These are phyloP conservation scores for Coemansia erecta DNA, from an alignment of 192 early-diverging fungal species.

Conservation along the genomic window DNA sequence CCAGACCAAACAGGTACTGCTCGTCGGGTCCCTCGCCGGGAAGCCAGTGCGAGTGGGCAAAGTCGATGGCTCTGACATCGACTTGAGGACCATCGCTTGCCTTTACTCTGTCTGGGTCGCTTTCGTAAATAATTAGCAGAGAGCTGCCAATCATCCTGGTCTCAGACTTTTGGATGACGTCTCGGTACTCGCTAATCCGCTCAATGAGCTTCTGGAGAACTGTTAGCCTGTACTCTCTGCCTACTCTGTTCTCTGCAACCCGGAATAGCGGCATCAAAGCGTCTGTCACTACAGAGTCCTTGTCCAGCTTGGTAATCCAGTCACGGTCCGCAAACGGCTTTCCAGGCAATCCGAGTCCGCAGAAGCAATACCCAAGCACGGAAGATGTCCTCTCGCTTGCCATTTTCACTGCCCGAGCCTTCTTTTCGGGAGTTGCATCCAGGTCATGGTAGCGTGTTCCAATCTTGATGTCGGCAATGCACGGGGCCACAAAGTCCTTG, in stretches of 20 bases:
- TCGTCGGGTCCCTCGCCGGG: slow-evolving; percentile 65
- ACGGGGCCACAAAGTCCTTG: slow-evolving; percentile 59
- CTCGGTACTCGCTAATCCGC: slow-evolving; percentile 57
- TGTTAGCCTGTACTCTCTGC: too few relatives aligned
- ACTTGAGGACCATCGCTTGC: slow-evolving; percentile 42
- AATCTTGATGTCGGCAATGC: slow-evolving; percentile 77
- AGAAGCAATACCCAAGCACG: slow-evolving; percentile 1
- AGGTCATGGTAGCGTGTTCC: slow-evolving; percentile 70
- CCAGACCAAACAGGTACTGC: slow-evolving; percentile 64
- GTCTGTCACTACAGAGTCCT: slow-evolving; percentile 50
- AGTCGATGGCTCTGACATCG: slow-evolving; percentile 73
- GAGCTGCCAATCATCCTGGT: slow-evolving; percentile 72
- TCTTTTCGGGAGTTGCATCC: slow-evolving; percentile 64
- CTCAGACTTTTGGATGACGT: slow-evolving; percentile 55
- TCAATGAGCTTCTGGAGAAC: slow-evolving; percentile 45
- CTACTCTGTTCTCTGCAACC: slow-evolving; percentile 45
- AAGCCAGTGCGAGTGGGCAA: slow-evolving; percentile 79
- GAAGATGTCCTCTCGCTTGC: slow-evolving; percentile 67
- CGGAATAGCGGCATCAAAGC: slow-evolving; percentile 68
- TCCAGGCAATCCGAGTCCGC: neutral
- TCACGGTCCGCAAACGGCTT: slow-evolving; percentile 30
- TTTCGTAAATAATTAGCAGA: slow-evolving; percentile 77
- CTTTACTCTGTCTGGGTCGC: slow-evolving; percentile 33
- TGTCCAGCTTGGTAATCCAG: slow-evolving; percentile 24
- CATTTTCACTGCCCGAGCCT: slow-evolving; percentile 58